phyloP scores from a whole-genome alignment of 441 rosid genomes.

The Caryocar brasiliense region DNA sequence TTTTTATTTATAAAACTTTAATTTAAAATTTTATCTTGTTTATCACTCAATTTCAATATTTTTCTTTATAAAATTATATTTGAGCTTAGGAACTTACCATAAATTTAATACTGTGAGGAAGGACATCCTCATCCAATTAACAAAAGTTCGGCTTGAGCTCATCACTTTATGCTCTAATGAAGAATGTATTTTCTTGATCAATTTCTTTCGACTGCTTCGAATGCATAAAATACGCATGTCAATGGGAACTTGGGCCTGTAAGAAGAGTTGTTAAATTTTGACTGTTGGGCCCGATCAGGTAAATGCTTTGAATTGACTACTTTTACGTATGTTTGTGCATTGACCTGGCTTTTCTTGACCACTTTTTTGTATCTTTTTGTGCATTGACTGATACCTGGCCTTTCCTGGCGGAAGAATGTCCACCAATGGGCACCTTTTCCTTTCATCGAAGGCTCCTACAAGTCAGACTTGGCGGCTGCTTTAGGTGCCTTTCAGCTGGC shows the following conservation, averaged over 20 bases:
- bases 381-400: no score
- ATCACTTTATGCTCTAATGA: not conserved
- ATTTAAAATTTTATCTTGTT: no score
- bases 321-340: not conserved
- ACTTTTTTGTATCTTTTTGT: no score
- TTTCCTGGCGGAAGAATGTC: not conserved
- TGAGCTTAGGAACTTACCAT: constrained; percentile 11
- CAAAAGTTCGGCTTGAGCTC: not conserved
- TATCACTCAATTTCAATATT: no score
- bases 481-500: not conserved
- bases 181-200: not conserved
- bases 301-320: not conserved
- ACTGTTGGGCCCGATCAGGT: not conserved
- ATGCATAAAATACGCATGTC: not conserved
- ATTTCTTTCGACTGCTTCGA: not conserved
- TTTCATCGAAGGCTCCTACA: not conserved
- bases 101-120: not conserved
- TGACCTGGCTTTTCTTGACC: not conserved
- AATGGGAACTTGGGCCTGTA: no score
- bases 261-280: no score
- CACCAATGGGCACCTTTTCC: no score
- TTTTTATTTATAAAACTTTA: no score
- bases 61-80: constrained; percentile 23
- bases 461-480: constrained; percentile 1
- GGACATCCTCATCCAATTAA: not conserved